Conservation (phyloP, 2,329 filamentous ascomycete species). For the Dothidotthia symphoricarpi region DNA sequence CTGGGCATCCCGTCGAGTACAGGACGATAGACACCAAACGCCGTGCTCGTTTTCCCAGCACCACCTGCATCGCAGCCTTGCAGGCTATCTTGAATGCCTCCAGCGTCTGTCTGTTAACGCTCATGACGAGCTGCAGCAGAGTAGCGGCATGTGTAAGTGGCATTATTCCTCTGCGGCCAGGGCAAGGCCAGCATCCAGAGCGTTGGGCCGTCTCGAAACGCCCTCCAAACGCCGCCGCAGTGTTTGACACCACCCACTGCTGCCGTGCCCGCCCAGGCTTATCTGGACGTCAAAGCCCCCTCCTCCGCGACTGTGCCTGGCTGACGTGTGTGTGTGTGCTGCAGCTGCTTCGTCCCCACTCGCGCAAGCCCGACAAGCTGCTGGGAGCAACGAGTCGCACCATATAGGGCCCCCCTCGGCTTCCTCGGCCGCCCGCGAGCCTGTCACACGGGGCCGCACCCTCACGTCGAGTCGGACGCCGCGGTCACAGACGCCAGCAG, state of each 20-base stretch:
- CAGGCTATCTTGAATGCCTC: conserved; percentile 13
- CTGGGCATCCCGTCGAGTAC: conserved; percentile 9
- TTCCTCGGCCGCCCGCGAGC: conserved; percentile 43
- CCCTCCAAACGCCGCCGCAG: conserved; percentile 7
- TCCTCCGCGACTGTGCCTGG: conserved; percentile 18
- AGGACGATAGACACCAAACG: conserved; percentile 4
- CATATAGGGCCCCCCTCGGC: conserved; percentile 34
- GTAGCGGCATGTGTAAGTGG: conserved; percentile 42
- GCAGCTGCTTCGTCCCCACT: conserved; percentile 43
- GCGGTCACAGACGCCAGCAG: conserved; percentile 45
- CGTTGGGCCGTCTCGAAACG: conserved; percentile 21
- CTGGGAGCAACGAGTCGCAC: conserved; percentile 39
- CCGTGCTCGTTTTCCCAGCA: conserved; percentile 6
- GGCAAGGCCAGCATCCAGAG: conserved; percentile 6
- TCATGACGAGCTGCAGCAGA: conserved; percentile 35
- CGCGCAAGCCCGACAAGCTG: conserved; percentile 41
- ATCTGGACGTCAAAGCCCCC: conserved; percentile 19
- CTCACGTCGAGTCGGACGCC: conserved; percentile 47
- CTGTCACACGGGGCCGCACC: conserved; percentile 48
- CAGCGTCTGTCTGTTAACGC: conserved; percentile 11
- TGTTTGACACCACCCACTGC: conserved; percentile 16
- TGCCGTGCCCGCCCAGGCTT: conserved; percentile 22
- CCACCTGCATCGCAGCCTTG: conserved; percentile 10
- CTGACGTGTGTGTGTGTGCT: conserved; percentile 31
- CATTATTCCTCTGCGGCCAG: conserved; percentile 2